Evolutionary conservation across 2,329 filamentous ascomycete genomes (phyloP).

Genomic region (Fusarium chlamydosporum): DNA sequence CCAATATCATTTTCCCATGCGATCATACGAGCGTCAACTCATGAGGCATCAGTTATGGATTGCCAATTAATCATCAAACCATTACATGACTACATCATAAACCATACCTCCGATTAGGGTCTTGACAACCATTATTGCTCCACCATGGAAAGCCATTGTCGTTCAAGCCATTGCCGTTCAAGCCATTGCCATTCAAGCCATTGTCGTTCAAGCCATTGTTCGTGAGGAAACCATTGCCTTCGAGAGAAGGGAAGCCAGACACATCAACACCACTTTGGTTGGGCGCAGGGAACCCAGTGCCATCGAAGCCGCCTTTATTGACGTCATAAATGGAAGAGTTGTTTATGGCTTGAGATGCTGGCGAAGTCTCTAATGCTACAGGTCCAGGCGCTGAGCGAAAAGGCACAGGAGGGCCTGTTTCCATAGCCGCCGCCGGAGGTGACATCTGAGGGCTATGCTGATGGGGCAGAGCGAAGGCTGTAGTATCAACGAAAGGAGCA

Average conservation of each 20-base stretch:
- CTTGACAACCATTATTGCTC: neutral
- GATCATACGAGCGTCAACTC: neutral
- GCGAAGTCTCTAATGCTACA: too few species aligned
- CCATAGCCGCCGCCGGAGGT: too few species aligned
- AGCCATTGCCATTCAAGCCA: too few species aligned
- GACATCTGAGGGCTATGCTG: conserved; percentile 8
- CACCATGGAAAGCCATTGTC: neutral
- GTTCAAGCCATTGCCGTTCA: neutral
- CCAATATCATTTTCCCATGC: neutral
- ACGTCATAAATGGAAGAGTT: conserved; percentile 1
- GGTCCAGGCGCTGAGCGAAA: too few species aligned
- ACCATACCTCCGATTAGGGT: neutral
- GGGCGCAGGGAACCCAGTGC: neutral
- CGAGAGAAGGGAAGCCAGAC: conserved; percentile 2
- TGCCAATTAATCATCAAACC: conserved; percentile 3
- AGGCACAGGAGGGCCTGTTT: too few species aligned
- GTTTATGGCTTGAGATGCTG: conserved; percentile 5
- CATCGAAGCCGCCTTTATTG: neutral
- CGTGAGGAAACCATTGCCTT: neutral
- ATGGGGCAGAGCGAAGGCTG: neutral
- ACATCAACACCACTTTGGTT: neutral
- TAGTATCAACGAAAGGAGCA: neutral
- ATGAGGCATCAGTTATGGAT: conserved; percentile 5
- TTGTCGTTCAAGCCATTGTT: too few species aligned
- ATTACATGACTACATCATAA: neutral